Evolutionary conservation across 2,329 filamentous ascomycete genomes (phyloP).

Genomic region (Pseudogymnoascus sp.): DNA sequence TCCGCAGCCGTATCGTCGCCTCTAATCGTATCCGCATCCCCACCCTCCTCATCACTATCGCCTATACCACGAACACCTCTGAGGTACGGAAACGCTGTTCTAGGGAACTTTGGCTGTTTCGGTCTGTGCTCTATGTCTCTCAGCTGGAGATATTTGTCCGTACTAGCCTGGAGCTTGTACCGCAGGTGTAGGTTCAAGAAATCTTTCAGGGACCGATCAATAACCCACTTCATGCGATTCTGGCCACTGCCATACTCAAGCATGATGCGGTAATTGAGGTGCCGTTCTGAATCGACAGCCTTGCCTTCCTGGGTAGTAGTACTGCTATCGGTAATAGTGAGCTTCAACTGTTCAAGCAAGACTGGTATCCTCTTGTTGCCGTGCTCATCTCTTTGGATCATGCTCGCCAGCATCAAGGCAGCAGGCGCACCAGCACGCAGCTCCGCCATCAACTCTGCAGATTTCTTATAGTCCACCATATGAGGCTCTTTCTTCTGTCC

Average conservation of each 20-base stretch:
- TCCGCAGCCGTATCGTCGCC: conserved; percentile 44
- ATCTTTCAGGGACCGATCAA: conserved; percentile 77
- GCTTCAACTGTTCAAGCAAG: conserved; percentile 85
- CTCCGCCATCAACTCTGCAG: conserved; percentile 92
- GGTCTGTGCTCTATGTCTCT: conserved; percentile 58
- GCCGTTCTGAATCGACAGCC: conserved; percentile 47
- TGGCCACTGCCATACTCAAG: conserved; percentile 93
- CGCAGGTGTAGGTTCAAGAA: conserved; percentile 89
- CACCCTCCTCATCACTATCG: conserved; percentile 68
- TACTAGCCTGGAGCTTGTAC: conserved; percentile 80
- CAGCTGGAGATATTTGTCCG: conserved; percentile 71
- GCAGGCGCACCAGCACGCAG: conserved; percentile 86
- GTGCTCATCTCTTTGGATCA: conserved; percentile 96
- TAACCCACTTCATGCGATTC: conserved; percentile 93
- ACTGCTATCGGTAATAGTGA: conserved; percentile 70
- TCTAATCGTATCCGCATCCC: conserved; percentile 27
- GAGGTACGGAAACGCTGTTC: conserved; percentile 81
- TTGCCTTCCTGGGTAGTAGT: conserved; percentile 19
- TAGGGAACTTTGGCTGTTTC: conserved; percentile 83
- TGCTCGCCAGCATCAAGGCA: conserved; percentile 87
- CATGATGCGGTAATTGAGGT: conserved; percentile 83
- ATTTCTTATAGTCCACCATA: conserved; percentile 87
- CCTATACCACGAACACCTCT: conserved; percentile 71
- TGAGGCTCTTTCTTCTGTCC: conserved; percentile 75
- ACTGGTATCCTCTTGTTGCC: conserved; percentile 93